Conservation (phyloP, 2,329 filamentous ascomycete species). For the Aspergillus sp. region DNA sequence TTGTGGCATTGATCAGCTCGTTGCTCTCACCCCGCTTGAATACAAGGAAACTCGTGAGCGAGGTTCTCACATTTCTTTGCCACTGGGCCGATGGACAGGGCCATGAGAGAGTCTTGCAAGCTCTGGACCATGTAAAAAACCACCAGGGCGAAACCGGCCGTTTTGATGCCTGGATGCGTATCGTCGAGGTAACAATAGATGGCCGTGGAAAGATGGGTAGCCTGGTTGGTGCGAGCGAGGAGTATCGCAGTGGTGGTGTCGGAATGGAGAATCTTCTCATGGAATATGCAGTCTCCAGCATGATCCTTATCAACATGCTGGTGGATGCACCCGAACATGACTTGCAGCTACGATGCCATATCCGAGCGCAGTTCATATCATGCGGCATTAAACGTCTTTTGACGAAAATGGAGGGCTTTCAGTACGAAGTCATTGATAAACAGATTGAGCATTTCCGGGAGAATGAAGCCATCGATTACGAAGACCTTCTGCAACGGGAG, state of each 20-base stretch:
- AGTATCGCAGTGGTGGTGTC: constrained; percentile 91
- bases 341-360: constrained; percentile 86
- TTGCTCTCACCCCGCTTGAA: constrained; percentile 85
- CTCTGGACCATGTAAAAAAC: constrained; percentile 85
- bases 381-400: constrained; percentile 93
- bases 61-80: constrained; percentile 93
- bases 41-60: constrained; percentile 90
- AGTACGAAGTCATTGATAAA: constrained; percentile 98
- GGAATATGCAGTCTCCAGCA: constrained; percentile 95
- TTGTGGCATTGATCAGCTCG: constrained; percentile 81
- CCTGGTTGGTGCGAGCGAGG: constrained; percentile 92
- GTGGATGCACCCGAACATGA: constrained; percentile 88
- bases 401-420: constrained; percentile 96
- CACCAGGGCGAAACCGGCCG: constrained; percentile 88
- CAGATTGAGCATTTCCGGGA: constrained; percentile 90
- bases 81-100: constrained; percentile 89
- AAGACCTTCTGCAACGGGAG: constrained; percentile 91
- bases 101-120: constrained; percentile 89
- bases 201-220: constrained; percentile 98
- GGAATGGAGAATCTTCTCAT: constrained; percentile 98
- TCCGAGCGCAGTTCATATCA: constrained; percentile 91
- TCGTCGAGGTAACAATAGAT: constrained; percentile 95
- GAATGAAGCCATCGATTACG: constrained; percentile 97
- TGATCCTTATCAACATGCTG: constrained; percentile 95
- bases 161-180: constrained; percentile 98